Evolutionary conservation across 179 eudicot genomes (phyloP).

Genomic region (Amaranthus tricolor): DNA sequence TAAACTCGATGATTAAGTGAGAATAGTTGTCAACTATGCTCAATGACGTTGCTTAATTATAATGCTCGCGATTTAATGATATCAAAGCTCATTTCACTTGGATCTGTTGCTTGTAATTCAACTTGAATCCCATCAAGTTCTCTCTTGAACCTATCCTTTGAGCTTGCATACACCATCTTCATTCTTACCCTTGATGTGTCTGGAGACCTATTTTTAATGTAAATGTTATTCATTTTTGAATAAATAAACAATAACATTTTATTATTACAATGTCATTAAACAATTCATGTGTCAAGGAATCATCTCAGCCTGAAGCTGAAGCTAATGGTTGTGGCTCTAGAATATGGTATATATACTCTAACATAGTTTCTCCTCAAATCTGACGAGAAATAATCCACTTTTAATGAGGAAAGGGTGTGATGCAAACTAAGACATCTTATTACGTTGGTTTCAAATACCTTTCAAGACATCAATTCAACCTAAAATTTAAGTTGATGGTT

Average conservation of each 20-base stretch:
- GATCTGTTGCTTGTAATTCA: conserved; percentile 84
- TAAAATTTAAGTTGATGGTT: no score
- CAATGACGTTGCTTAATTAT: not conserved
- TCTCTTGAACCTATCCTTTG: conserved; percentile 88
- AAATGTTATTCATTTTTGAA: not conserved
- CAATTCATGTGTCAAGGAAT: no score
- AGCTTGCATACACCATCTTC: conserved; percentile 94
- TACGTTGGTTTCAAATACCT: no score
- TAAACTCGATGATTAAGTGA: conserved; percentile 16
- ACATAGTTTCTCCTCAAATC: no score
- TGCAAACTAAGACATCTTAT: no score
- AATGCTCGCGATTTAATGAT: conserved; percentile 63
- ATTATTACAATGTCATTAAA: not conserved
- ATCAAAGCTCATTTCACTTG: conserved; percentile 85
- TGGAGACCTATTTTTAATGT: conserved; percentile 49
- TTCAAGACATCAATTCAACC: no score
- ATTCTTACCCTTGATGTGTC: conserved; percentile 74
- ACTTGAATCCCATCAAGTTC: conserved; percentile 85
- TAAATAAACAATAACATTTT: not conserved
- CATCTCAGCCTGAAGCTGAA: no score
- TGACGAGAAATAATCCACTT: no score
- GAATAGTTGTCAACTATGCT: not conserved
- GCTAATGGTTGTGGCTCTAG: no score
- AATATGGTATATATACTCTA: no score
- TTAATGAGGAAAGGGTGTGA: no score